These are phyloP conservation scores for Cytospora paraplurivora DNA, from an alignment of 2,329 filamentous ascomycete species.

Conservation along the genomic window DNA sequence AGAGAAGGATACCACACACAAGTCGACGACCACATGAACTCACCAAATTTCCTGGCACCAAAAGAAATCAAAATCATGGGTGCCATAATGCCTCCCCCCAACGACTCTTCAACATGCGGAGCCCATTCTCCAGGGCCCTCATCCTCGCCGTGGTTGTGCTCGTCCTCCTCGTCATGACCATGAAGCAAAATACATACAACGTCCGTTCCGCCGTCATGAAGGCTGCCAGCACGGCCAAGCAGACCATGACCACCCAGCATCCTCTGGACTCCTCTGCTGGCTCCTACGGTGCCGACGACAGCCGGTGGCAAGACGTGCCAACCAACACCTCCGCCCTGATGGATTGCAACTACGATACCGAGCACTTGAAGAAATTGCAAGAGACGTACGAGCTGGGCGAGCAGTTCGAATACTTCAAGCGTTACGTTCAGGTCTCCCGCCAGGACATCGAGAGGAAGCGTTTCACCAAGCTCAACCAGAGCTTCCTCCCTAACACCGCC, in stretches of 20 bases:
- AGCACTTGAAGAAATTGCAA: slow-evolving; percentile 48
- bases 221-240: slow-evolving; percentile 41
- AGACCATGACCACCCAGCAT: slow-evolving; percentile 35
- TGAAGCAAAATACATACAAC: slow-evolving; percentile 46
- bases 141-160: slow-evolving; percentile 47
- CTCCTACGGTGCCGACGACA: slow-evolving; percentile 25
- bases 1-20: slow-evolving; percentile 8
- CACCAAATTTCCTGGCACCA: slow-evolving; percentile 25
- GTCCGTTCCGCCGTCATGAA: slow-evolving; percentile 46
- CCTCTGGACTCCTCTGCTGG: slow-evolving; percentile 48
- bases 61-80: slow-evolving; percentile 30
- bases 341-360: slow-evolving; percentile 53
- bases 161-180: slow-evolving; percentile 44
- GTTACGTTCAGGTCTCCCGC: slow-evolving; percentile 55
- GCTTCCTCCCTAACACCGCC: slow-evolving; percentile 50
- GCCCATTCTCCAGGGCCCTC: slow-evolving; percentile 49
- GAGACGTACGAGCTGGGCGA: slow-evolving; percentile 51
- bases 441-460: slow-evolving; percentile 52
- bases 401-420: slow-evolving; percentile 57
- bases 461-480: slow-evolving; percentile 53
- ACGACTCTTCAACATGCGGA: slow-evolving; percentile 52
- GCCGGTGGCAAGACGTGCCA: slow-evolving; percentile 28
- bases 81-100: slow-evolving; percentile 34
- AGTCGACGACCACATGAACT: slow-evolving; percentile 29
- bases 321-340: slow-evolving; percentile 46